These are phyloP conservation scores for Toxicodendron radicans DNA, from an alignment of 345 rosid species.

Conservation along the genomic window DNA sequence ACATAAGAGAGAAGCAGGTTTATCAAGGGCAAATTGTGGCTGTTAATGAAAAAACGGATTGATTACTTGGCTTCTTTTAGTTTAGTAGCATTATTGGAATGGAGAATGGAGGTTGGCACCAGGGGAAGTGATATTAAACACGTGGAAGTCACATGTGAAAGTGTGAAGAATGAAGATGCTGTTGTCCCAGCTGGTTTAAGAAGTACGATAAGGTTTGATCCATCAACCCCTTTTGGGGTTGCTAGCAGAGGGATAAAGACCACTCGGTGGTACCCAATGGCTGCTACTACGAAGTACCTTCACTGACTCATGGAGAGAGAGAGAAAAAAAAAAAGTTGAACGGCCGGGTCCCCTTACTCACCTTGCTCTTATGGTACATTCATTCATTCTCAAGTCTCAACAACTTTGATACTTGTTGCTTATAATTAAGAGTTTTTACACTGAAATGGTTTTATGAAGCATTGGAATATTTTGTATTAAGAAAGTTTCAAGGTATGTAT, in stretches of 20 bases:
- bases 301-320: constrained; percentile 14
- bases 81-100: constrained; percentile 8
- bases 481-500: neutral
- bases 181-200: constrained; percentile 5
- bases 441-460: too few relatives aligned
- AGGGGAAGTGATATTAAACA: constrained; percentile 7
- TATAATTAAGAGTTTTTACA: neutral
- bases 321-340: constrained; percentile 3
- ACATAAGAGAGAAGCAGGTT: neutral
- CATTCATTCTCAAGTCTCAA: too few relatives aligned
- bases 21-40: neutral
- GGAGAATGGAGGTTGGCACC: neutral
- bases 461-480: neutral
- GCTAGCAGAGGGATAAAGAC: constrained; percentile 20
- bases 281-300: constrained; percentile 21
- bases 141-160: constrained; percentile 32
- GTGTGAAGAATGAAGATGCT: constrained; percentile 19
- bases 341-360: neutral
- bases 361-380: too few relatives aligned
- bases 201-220: constrained; percentile 27
- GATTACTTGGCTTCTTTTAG: neutral
- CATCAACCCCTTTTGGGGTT: constrained; percentile 18
- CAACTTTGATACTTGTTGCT: neutral
- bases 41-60: too few relatives aligned
- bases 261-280: constrained; percentile 18